Conservation (phyloP, 2,329 filamentous ascomycete genomes). For the Stachybotrys chlorohalonatus region DNA sequence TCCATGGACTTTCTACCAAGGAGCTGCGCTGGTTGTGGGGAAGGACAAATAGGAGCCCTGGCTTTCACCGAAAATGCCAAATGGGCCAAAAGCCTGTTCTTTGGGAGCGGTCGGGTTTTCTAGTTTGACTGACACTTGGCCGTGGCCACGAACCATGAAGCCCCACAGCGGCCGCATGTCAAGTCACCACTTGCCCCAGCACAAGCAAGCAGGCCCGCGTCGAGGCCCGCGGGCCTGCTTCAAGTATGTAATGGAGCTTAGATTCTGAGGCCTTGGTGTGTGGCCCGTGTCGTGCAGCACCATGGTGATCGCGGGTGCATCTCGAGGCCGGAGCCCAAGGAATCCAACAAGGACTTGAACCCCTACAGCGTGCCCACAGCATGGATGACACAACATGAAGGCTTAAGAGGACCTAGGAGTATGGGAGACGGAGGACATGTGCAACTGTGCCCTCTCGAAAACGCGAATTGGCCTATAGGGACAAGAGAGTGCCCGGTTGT, state of each 20-base stretch:
- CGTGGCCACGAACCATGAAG: constrained; percentile 26
- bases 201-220: constrained; percentile 6
- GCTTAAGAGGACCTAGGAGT: background rate
- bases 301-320: background rate
- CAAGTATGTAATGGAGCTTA: background rate
- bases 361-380: background rate
- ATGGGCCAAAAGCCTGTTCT: constrained; percentile 13
- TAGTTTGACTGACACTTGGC: constrained; percentile 26
- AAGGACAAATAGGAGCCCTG: constrained; percentile 21
- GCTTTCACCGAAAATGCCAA: constrained; percentile 25
- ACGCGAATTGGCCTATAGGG: background rate
- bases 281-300: background rate
- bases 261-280: background rate
- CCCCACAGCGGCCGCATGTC: constrained; percentile 32
- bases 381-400: background rate
- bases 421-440: background rate
- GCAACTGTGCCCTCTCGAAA: too few species aligned
- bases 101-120: constrained; percentile 14
- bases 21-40: background rate
- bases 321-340: background rate
- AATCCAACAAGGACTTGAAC: background rate
- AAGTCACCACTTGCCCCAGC: constrained; percentile 18
- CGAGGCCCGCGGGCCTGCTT: constrained; percentile 10
- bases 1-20: background rate
- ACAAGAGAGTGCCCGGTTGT: background rate